These are phyloP conservation scores for Fusarium sp. DNA, from an alignment of 2,329 filamentous ascomycete genomes.

Conservation along the genomic window DNA sequence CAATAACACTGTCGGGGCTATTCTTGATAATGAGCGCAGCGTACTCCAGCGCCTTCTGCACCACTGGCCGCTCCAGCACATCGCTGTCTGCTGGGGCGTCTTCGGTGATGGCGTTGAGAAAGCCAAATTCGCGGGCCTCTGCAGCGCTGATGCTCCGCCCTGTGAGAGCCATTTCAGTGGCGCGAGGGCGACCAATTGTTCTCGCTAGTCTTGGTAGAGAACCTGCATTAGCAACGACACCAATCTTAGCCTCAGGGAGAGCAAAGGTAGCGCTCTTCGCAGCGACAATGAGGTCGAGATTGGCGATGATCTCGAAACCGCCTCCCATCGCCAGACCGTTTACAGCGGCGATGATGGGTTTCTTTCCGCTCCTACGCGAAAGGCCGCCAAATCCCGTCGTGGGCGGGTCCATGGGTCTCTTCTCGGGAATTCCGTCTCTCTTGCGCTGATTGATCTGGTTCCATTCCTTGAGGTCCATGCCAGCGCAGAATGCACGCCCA, in stretches of 20 bases:
- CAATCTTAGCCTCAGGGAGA: slow-evolving; percentile 76
- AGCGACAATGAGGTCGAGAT: slow-evolving; percentile 77
- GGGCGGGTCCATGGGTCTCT: slow-evolving; percentile 40
- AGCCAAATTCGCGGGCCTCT: slow-evolving; percentile 69
- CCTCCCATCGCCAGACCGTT: slow-evolving; percentile 80
- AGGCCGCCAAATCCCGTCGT: slow-evolving; percentile 70
- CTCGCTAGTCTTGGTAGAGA: slow-evolving; percentile 73
- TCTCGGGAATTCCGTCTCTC: slow-evolving; percentile 31
- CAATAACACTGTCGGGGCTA: slow-evolving; percentile 77
- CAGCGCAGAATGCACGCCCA: slow-evolving; percentile 73
- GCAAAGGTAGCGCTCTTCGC: slow-evolving; percentile 67
- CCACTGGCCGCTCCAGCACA: slow-evolving; percentile 50
- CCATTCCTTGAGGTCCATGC: slow-evolving; percentile 67
- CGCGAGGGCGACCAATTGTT: slow-evolving; percentile 72
- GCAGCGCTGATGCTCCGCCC: slow-evolving; percentile 65
- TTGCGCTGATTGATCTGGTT: slow-evolving; percentile 38
- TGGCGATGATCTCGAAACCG: slow-evolving; percentile 79
- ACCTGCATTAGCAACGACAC: slow-evolving; percentile 76
- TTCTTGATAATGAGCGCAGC: slow-evolving; percentile 69
- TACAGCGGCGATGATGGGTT: slow-evolving; percentile 80
- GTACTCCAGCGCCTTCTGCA: slow-evolving; percentile 65
- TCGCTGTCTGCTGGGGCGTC: slow-evolving; percentile 43
- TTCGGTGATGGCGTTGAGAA: slow-evolving; percentile 71
- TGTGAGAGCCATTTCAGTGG: slow-evolving; percentile 73
- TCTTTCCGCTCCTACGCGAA: slow-evolving; percentile 72